Percentiles rank a stretch among this genome's conserved stretches.
Conservation (phyloP, 257 asterid species). For the Catharanthus roseus region DNA sequence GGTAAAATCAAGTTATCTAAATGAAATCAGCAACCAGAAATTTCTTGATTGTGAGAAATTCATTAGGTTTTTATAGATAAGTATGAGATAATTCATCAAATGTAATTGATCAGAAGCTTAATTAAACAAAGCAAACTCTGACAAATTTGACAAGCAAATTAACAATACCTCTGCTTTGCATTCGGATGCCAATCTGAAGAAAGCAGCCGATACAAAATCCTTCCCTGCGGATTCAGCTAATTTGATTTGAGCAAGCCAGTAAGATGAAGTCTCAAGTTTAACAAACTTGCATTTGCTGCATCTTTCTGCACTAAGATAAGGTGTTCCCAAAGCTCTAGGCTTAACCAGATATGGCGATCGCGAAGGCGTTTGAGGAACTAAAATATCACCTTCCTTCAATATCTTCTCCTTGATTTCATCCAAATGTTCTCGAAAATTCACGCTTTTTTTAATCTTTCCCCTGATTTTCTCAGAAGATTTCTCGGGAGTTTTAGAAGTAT, state of each 20-base stretch:
- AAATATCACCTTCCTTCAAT: background rate
- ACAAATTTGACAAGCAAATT: background rate
- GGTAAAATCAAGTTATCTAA: no score
- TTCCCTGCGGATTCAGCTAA: slow-evolving; percentile 61
- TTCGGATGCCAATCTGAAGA: slow-evolving; percentile 56
- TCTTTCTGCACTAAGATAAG: slow-evolving; percentile 52
- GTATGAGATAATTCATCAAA: background rate
- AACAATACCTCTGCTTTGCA: slow-evolving; percentile 85
- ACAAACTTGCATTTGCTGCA: slow-evolving; percentile 85
- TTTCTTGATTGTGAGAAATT: background rate
- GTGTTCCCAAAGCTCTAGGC: slow-evolving; percentile 40
- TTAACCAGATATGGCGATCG: slow-evolving; percentile 26
- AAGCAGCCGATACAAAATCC: slow-evolving; percentile 54
- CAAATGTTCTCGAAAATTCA: slow-evolving; percentile 30
- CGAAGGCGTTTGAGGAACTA: slow-evolving; percentile 40
- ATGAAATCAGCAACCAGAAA: background rate
- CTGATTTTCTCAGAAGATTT: slow-evolving; percentile 22
- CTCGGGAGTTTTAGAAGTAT: slow-evolving; percentile 15
- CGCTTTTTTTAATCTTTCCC: slow-evolving; percentile 37
- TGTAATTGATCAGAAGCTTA: background rate
- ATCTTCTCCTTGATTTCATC: slow-evolving; percentile 17
- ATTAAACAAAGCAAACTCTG: background rate
- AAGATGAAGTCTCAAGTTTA: slow-evolving; percentile 57
- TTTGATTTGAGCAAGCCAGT: slow-evolving; percentile 78
- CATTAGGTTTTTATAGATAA: background rate